Conservation (phyloP, 176 grass and related monocot genomes). For the Pontederia crassipes region DNA sequence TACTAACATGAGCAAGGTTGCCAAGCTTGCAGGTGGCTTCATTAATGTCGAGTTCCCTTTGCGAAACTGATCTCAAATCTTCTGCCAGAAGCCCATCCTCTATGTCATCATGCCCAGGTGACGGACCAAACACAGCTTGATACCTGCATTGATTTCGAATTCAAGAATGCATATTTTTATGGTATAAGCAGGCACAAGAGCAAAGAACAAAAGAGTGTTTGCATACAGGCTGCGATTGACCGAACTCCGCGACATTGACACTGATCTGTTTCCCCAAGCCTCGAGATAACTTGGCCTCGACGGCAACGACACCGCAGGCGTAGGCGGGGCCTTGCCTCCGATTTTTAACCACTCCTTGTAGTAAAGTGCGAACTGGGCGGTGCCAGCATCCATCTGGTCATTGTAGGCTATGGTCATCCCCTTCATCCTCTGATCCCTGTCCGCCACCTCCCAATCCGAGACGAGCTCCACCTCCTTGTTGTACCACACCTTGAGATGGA, state of each 20-base stretch:
- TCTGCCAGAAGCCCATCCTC: constrained; percentile 31
- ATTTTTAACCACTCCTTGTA: constrained; percentile 91
- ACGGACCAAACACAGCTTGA: constrained; percentile 63
- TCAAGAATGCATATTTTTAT: too few relatives aligned
- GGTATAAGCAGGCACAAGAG: neutral
- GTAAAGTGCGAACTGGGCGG: constrained; percentile 63
- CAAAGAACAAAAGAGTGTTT: constrained; percentile 3
- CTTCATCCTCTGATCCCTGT: constrained; percentile 40
- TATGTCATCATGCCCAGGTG: constrained; percentile 31
- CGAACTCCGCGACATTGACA: constrained; percentile 36
- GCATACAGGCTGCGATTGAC: constrained; percentile 77
- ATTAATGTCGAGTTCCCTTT: constrained; percentile 33
- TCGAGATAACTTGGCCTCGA: constrained; percentile 17
- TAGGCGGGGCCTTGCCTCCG: constrained; percentile 34
- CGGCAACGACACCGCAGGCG: constrained; percentile 67
- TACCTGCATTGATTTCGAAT: constrained; percentile 43
- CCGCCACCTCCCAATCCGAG: constrained; percentile 24
- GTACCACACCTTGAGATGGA: constrained; percentile 95
- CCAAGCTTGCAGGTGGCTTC: constrained; percentile 28
- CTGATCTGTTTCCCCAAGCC: constrained; percentile 30
- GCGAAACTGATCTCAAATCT: constrained; percentile 23
- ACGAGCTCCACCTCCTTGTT: constrained; percentile 48
- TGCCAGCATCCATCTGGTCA: constrained; percentile 78
- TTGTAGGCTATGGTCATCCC: constrained; percentile 54
- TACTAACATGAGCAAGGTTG: constrained; percentile 71